These are phyloP conservation scores for Botryotinia globosa DNA, from an alignment of 2,329 filamentous ascomycete genomes.

Conservation along the genomic window DNA sequence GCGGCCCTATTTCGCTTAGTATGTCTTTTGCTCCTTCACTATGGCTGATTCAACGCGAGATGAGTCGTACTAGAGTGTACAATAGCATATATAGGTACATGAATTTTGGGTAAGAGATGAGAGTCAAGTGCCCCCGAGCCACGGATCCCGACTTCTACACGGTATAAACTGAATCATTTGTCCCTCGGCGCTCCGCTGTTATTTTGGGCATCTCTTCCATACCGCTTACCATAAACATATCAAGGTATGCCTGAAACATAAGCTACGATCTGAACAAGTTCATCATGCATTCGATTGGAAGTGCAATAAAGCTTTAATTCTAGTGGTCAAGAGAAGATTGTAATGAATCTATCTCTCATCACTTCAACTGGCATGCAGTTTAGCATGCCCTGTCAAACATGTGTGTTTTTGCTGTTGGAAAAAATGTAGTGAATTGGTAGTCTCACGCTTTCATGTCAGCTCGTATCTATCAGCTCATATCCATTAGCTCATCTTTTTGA, in stretches of 20 bases:
- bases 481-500: background rate
- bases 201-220: background rate
- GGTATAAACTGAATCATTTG: background rate
- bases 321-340: background rate
- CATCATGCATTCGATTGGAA: background rate
- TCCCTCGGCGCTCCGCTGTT: background rate
- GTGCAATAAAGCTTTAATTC: background rate
- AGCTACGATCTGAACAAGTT: background rate
- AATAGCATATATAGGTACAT: background rate
- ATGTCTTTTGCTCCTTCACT: background rate
- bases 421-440: background rate
- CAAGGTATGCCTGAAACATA: background rate
- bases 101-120: background rate
- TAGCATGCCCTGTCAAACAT: background rate
- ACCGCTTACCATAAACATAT: fast-evolving
- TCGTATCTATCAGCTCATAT: background rate
- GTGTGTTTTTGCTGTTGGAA: background rate
- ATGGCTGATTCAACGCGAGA: too few species aligned
- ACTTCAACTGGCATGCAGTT: background rate
- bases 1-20: background rate
- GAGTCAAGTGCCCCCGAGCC: background rate
- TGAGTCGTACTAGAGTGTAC: background rate
- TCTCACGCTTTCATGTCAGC: background rate
- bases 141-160: background rate
- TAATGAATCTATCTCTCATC: background rate